Base-by-base conservation (phyloP, 306 rosid species). In the Trichosanthes truncata region DNA sequence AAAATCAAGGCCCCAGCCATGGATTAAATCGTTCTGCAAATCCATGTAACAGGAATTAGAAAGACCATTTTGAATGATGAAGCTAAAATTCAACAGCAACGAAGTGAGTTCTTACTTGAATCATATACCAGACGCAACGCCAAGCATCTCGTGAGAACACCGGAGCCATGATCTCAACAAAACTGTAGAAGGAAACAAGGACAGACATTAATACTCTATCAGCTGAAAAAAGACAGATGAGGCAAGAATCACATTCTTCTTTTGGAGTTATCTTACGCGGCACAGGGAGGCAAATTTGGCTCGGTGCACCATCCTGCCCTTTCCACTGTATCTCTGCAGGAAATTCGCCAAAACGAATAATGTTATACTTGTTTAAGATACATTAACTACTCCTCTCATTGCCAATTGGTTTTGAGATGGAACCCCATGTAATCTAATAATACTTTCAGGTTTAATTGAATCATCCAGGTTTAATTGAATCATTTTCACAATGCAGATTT, bases 101-200 rank as follows among this genome's bases (percentile, higher is more conserved):
- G 51, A 13, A 60, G 74, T 65, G 9, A 26, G 8, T 67, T 67
- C 74, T 15, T 83, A 92, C 98, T 96, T 95, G 98, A 81, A 95
- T 85, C 98, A 95, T 86, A 84, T 95, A 88, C 98, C 98, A 95
- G 84, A 95, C 97, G 79, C 98, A 95, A 61, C 97, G 97, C 98
- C 98, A 95, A 46, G 98, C 98, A 81, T 88, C 90, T 74, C 98
- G 93, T 7, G 98, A 95, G 82, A 95, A 95, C 68, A 95, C 98
- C 1, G 98, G 97, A 79, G 98, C 98, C 98, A 95, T 95, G 79
- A 95, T 95, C 88, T 95, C 98, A 66, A 95, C 97, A 81, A 95
- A 95, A 61, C 98, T 95, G 74, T 55, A 26, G 21, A 59, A 55
- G 66, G 23, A 55, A 80, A 69, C 36, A 68, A 52, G 57, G 40